Evolutionary conservation across 208 protist species (phyloP), one percentile per base, ranked within the genome.

Genomic region (Lotmaria passim): DNA sequence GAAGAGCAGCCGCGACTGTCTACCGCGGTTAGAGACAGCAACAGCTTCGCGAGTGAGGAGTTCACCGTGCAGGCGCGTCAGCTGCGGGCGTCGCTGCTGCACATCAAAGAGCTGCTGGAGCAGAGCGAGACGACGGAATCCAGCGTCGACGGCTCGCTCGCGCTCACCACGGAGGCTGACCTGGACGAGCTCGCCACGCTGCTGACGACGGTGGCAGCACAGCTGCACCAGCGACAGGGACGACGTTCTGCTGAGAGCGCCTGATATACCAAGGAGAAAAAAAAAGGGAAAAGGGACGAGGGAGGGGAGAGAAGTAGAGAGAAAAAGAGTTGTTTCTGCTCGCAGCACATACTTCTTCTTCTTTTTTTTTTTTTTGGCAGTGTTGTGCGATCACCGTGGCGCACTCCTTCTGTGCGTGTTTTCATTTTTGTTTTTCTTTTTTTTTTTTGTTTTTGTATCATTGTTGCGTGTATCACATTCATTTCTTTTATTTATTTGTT

Each of bases 41-140:
- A 12, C 31, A 41, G 52, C 14, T 43, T 26, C 19, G 47, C 34
- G 11, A 56, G 55, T 24, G 48, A 61, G 44, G 26, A 57, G 28
- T 72, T 83, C 53, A 56, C 69, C 1, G 60, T 77, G 48, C 79
- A 81, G n/a, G 65, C 75, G 12, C 64, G 69, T 1, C 71, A 77
- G 10, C 70, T 91, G 33, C 76, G 81, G 6, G 76, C 81, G 55
- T 88, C 82, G 7, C 73, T 91, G 10, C 28, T 84, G 28, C 63
- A 86, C 33, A 38, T 91, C 1, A 69, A 81, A 24, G 56, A 79
- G 31, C 26, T 82, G 43, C 71, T 88, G 44, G 77, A 91, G 36
- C 56, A 78, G 7, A 79, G 55, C 36, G 61, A 58, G n/a, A 28
- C 69, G 34, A 12, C 59, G 12, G 57, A 44, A 15, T 36, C 58